phyloP scores from a whole-genome alignment of 805 yeast species.

The Kodamaea laetipori region DNA sequence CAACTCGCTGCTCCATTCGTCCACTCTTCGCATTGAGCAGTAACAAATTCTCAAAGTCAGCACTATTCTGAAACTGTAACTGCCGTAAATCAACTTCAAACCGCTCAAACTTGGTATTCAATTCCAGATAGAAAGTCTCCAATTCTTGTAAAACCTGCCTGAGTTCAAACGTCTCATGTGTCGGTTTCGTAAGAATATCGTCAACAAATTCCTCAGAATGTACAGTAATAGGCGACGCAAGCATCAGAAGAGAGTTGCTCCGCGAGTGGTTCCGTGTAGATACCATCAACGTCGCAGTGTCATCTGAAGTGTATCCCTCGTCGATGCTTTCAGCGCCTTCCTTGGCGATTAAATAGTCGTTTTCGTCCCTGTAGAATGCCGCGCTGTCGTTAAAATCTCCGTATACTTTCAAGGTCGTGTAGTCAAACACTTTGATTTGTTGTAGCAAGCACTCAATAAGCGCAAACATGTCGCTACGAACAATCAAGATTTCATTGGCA shows the following conservation, averaged over 20 bases:
- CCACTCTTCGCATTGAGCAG: slow-evolving; percentile 11
- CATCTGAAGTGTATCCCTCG: slow-evolving; percentile 22
- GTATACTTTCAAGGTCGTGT: slow-evolving; percentile 16
- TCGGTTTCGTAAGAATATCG: slow-evolving; percentile 1
- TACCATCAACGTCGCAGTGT: slow-evolving; percentile 25
- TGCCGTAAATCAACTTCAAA: slow-evolving; percentile 14
- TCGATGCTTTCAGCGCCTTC: slow-evolving; percentile 7
- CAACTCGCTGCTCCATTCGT: slow-evolving; percentile 10
- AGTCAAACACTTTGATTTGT: slow-evolving; percentile 23
- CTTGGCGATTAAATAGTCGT: slow-evolving; percentile 11
- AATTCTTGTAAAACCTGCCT: slow-evolving; percentile 15
- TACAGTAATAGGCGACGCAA: slow-evolving; percentile 6
- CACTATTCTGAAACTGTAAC: slow-evolving; percentile 14
- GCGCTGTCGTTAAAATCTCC: slow-evolving; percentile 17
- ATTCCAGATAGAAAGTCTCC: slow-evolving; percentile 12
- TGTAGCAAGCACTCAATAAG: slow-evolving; percentile 18
- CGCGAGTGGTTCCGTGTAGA: slow-evolving; percentile 5
- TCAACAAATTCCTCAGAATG: slow-evolving; percentile 2
- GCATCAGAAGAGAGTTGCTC: background rate
- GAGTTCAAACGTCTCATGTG: slow-evolving; percentile 12
- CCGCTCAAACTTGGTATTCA: slow-evolving; percentile 13
- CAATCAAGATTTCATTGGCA: slow-evolving; percentile 11
- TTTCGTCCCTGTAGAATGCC: slow-evolving; percentile 1
- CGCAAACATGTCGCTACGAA: slow-evolving; percentile 17
- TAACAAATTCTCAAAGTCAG: slow-evolving; percentile 14